phyloP scores from a whole-genome alignment of 768 basidiomycete genomes.

The Rhodotorula taiwanensis region DNA sequence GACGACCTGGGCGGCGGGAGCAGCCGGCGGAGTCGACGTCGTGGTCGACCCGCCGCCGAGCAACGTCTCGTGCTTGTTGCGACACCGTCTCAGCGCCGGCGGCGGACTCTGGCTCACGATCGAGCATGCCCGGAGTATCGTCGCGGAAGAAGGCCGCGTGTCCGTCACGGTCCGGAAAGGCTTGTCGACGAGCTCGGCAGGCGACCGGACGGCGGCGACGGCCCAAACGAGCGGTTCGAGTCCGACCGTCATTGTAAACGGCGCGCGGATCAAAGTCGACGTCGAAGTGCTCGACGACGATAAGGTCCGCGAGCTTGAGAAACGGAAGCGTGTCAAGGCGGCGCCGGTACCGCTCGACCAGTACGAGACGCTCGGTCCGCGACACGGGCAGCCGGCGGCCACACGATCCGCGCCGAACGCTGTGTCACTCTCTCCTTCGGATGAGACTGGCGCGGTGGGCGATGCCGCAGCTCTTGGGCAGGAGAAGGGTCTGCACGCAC shows the following conservation, averaged over 20 bases:
- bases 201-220: neutral
- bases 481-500: neutral
- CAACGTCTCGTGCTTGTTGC: slow-evolving; percentile 68
- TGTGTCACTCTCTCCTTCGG: neutral
- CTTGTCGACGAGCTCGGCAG: neutral
- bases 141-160: slow-evolving; percentile 13
- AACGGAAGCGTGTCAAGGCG: slow-evolving; percentile 79
- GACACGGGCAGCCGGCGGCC: neutral
- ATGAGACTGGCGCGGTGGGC: neutral
- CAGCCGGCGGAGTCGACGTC: slow-evolving; percentile 59
- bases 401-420: neutral
- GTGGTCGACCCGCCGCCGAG: slow-evolving; percentile 89
- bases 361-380: slow-evolving; percentile 44
- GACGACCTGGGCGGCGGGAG: slow-evolving; percentile 48
- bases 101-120: slow-evolving; percentile 92
- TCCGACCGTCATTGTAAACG: slow-evolving; percentile 52
- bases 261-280: slow-evolving; percentile 73
- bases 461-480: neutral
- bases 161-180: slow-evolving; percentile 16
- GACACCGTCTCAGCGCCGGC: slow-evolving; percentile 82
- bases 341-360: slow-evolving; percentile 84
- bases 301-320: slow-evolving; percentile 74
- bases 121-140: slow-evolving; percentile 72
- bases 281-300: slow-evolving; percentile 77
- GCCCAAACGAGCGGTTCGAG: neutral